Evolutionary conservation across 495 filamentous ascomycete species (phyloP), one percentile per base, ranked within the genome.

Genomic region (Aspergillus affinis): DNA sequence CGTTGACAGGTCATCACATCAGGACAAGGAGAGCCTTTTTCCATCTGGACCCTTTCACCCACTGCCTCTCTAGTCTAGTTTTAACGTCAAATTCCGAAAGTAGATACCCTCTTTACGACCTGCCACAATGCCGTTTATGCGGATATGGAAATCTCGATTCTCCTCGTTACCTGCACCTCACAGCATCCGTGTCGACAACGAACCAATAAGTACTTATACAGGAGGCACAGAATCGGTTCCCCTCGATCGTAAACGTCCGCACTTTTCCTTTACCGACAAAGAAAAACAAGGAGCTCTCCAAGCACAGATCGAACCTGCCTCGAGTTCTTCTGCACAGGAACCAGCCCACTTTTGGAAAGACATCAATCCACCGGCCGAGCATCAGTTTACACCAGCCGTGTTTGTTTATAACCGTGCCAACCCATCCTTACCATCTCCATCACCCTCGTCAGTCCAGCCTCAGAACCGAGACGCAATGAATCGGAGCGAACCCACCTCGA

Each of bases 301-400:
- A 32, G 55, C 55, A 44, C 47, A 20, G 20, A 17, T 49, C 23
- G 47, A 58, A 19, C 55, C 55, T 30, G 21, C 30, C 4, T 58
- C 30, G 3, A 58, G 47, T 29, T 26, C 27, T 7, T 44, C 55
- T 12, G 32, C 55, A n/a, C 49, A 48, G 44, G 51, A 58, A 21
- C 52, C 64, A 30, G 32, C 58, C 4, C 51, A 53, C 32, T 20
- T 53, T 53, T 64, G 60, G 59, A 53, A 64, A 53, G 58, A 68
- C 36, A 62, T 68, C 61, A 32, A 65, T 26, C 61, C 61, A 3
- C 62, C 65, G 20, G 41, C 54, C 8, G 55, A 55, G 36, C 36
- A 41, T 13, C 9, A 41, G 36, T 17, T 15, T 41, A 41, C 13
- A 41, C 36, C 36, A 17, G 12, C 10, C 13, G 13, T 41, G 36